Evolutionary conservation across 2,329 filamentous ascomycete genomes (phyloP).

Genomic region (Diplocarpon rosae): DNA sequence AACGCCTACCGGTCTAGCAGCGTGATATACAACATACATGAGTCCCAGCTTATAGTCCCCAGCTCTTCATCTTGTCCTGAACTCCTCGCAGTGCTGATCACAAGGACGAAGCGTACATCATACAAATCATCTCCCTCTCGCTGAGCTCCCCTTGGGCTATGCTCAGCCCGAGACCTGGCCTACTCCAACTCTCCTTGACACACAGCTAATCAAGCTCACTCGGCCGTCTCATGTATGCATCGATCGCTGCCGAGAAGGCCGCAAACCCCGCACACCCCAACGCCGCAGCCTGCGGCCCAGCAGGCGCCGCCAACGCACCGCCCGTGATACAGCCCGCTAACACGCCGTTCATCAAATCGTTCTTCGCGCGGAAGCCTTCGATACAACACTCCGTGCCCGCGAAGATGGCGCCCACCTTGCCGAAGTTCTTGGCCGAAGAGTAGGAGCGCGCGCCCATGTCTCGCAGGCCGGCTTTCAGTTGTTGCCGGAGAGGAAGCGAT

Average conservation of each 20-base stretch:
- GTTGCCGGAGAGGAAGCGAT: slow-evolving; percentile 70
- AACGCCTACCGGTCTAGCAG: not conserved
- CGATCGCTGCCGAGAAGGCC: slow-evolving; percentile 83
- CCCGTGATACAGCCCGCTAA: slow-evolving; percentile 85
- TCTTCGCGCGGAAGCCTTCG: slow-evolving; percentile 85
- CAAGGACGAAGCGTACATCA: not conserved
- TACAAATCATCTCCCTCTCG: no score
- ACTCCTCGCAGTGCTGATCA: slow-evolving; percentile 5
- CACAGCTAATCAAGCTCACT: slow-evolving; percentile 38
- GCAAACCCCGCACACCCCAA: slow-evolving; percentile 90
- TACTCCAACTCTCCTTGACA: not conserved
- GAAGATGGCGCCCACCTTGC: slow-evolving; percentile 84
- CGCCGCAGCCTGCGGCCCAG: slow-evolving; percentile 78
- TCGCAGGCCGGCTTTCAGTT: slow-evolving; percentile 76
- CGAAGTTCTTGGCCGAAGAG: slow-evolving; percentile 87
- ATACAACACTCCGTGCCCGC: slow-evolving; percentile 91
- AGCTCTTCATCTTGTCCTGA: not conserved
- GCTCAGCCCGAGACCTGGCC: no score
- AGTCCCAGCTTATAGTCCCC: not conserved
- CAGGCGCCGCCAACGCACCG: slow-evolving; percentile 74
- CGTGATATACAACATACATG: not conserved
- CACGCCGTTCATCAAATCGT: slow-evolving; percentile 81
- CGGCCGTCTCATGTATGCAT: slow-evolving; percentile 79
- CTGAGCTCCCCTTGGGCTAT: no score
- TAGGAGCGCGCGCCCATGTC: slow-evolving; percentile 85